Evolutionary conservation across 1,139 yeast species (phyloP), one percentile per base, ranked within the genome.

Genomic region (Yamadazyma kanchanaburiensis): DNA sequence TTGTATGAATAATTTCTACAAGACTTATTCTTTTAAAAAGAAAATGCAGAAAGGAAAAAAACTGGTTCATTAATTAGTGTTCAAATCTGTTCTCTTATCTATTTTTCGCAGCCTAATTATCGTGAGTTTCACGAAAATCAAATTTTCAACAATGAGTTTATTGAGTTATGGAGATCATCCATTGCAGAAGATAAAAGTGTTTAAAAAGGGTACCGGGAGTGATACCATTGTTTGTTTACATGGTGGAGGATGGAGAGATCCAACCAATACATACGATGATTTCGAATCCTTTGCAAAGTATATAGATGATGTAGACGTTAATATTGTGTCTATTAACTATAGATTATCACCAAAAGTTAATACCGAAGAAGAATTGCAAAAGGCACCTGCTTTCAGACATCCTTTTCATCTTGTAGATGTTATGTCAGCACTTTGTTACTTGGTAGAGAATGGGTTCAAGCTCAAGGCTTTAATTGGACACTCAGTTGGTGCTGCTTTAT

Each of bases 191-290:
- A 23, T 56, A 8, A 58, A 53, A 33, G 38, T 53, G 2, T 55
- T 53, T 32, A 34, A 43, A 6, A 33, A 26, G 2, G 40, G 39
- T 24, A 27, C 27, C 8, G 45, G 46, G 26, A 33, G 19, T 4
- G 33, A 36, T 9, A 43, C 56, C 2, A 46, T 68, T 3, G 57
- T 86, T 1, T 78, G 76, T 41, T 70, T 87, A 22, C 95, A 87
- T 51, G 95, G 95, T 0, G 96, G 96, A 0, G 95, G 91, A 0
- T 87, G 95, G 95, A 61, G 85, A 41, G 95, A 84, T 48, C 77
- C 79, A 0, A 51, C 42, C 2, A 80, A 81, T 48, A 76, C 85
- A 0, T 70, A 54, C 28, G 57, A 64, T 26, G 94, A 83, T 47
- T 78, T 76, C 34, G 58, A 60, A 12, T 46, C 47, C 4, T 46